Conservation (phyloP, 306 rosid species). For the Sphenostylis stenocarpa region DNA sequence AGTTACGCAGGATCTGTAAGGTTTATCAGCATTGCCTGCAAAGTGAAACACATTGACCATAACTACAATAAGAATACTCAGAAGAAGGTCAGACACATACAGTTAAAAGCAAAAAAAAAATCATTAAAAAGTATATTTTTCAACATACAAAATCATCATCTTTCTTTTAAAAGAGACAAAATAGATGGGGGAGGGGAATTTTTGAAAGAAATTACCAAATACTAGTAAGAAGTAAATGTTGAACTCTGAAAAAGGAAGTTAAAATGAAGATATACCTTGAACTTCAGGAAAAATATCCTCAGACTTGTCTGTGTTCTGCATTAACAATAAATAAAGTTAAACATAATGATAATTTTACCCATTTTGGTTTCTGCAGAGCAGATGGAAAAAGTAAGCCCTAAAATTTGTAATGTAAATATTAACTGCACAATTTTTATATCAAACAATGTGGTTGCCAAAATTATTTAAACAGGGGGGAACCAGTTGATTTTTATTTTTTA, state of each 20-base stretch:
- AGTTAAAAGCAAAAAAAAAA: conserved; percentile 1
- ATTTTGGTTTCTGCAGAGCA: not conserved
- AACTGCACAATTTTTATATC: not conserved
- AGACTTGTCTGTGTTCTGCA: conserved; percentile 53
- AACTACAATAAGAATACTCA: not conserved
- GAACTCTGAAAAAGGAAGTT: conserved; percentile 5
- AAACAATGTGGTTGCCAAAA: not conserved
- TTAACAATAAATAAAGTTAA: conserved; percentile 1
- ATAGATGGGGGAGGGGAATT: not conserved
- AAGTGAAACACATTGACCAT: conserved; percentile 14
- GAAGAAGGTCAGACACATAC: conserved; percentile 1
- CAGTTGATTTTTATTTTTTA: not conserved
- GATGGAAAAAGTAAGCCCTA: not conserved
- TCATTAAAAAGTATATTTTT: not conserved
- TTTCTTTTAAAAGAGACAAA: not conserved
- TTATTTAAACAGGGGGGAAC: not conserved
- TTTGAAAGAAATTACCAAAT: conserved; percentile 8
- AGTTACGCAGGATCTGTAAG: conserved; percentile 30
- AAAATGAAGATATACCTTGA: conserved; percentile 51
- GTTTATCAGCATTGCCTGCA: conserved; percentile 57
- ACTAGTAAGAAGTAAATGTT: not conserved
- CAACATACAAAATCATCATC: not conserved
- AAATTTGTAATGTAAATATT: not conserved
- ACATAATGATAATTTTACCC: not conserved
- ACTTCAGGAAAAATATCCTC: conserved; percentile 37